A percentile compares a stretch with the other conserved stretches of the same genome.
phyloP scores from a whole-genome alignment of 805 yeast genomes.

The Nakazawaea wickerhamii region DNA sequence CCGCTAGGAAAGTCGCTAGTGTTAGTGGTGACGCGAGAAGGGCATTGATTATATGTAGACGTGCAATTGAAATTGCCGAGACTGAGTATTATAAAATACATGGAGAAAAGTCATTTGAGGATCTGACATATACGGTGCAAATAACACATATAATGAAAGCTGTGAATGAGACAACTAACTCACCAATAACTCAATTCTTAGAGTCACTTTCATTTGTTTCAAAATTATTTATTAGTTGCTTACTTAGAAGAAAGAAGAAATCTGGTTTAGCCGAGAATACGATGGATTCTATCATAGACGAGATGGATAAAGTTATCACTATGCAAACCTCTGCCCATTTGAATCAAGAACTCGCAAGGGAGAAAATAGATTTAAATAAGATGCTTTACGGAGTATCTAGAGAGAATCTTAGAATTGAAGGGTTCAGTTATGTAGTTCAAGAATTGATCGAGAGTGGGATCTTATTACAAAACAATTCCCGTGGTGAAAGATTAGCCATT shows the following conservation, averaged over 20 bases:
- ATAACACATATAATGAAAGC: slow-evolving; percentile 77
- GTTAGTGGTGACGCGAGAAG: slow-evolving; percentile 97
- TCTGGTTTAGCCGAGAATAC: slow-evolving; percentile 66
- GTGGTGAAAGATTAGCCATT: slow-evolving; percentile 61
- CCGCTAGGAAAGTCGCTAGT: slow-evolving; percentile 89
- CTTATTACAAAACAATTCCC: slow-evolving; percentile 57
- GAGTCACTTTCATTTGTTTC: slow-evolving; percentile 57
- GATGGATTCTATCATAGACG: slow-evolving; percentile 76
- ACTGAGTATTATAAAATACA: slow-evolving; percentile 39
- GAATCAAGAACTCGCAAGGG: slow-evolving; percentile 19
- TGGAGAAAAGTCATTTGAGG: slow-evolving; percentile 20
- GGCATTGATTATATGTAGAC: slow-evolving; percentile 78
- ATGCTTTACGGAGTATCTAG: slow-evolving; percentile 21
- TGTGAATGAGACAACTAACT: slow-evolving; percentile 67
- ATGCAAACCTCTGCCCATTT: slow-evolving; percentile 12
- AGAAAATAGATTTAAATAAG: slow-evolving; percentile 20
- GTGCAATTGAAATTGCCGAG: slow-evolving; percentile 89
- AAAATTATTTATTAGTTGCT: slow-evolving; percentile 67
- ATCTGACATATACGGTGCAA: slow-evolving; percentile 45
- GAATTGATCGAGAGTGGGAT: slow-evolving; percentile 81
- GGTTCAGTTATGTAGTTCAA: slow-evolving; percentile 53
- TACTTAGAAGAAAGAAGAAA: slow-evolving; percentile 58
- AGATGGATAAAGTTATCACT: slow-evolving; percentile 36
- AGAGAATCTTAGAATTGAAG: slow-evolving; percentile 39
- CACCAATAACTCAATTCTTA: slow-evolving; percentile 63